Evolutionary conservation across 1,284 basidiomycete species (phyloP).

Genomic region (Boletellus deceptivus): DNA sequence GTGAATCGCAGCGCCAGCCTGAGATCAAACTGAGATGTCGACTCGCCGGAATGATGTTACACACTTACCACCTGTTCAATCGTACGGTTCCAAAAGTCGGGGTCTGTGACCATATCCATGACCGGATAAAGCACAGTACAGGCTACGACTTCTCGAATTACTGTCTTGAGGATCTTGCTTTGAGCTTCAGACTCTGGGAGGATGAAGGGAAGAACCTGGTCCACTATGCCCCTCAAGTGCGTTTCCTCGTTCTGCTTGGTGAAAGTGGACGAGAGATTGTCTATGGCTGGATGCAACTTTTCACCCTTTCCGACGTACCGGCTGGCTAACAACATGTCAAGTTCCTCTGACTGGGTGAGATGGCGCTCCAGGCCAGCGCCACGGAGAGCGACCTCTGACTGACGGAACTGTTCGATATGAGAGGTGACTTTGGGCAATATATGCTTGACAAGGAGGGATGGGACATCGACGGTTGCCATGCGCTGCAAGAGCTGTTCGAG

Average conservation of each 20-base stretch:
- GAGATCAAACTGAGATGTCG: conserved; percentile 6
- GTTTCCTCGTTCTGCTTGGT: conserved; percentile 87
- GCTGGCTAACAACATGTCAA: conserved; percentile 81
- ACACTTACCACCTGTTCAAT: conserved; percentile 84
- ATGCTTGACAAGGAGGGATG: conserved; percentile 76
- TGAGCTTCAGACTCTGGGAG: conserved; percentile 74
- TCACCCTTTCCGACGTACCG: conserved; percentile 65
- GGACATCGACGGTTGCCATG: conserved; percentile 64
- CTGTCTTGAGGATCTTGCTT: conserved; percentile 70
- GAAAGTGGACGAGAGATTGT: conserved; percentile 83
- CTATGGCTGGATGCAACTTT: conserved; percentile 76
- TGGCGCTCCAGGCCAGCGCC: conserved; percentile 74
- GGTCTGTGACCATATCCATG: conserved; percentile 90
- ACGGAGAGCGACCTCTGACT: conserved; percentile 81
- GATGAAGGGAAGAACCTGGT: conserved; percentile 66
- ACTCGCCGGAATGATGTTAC: not conserved
- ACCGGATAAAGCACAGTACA: conserved; percentile 83
- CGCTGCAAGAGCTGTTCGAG: conserved; percentile 58
- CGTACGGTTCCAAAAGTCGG: conserved; percentile 93
- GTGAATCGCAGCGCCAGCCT: conserved; percentile 87
- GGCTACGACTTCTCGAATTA: conserved; percentile 80
- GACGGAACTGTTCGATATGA: conserved; percentile 89
- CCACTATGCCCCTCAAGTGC: conserved; percentile 73
- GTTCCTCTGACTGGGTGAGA: conserved; percentile 81
- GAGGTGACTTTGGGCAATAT: conserved; percentile 85